These are phyloP conservation scores for Cymbopogon citratus DNA, from an alignment of 176 grass and related monocot genomes.

Conservation along the genomic window DNA sequence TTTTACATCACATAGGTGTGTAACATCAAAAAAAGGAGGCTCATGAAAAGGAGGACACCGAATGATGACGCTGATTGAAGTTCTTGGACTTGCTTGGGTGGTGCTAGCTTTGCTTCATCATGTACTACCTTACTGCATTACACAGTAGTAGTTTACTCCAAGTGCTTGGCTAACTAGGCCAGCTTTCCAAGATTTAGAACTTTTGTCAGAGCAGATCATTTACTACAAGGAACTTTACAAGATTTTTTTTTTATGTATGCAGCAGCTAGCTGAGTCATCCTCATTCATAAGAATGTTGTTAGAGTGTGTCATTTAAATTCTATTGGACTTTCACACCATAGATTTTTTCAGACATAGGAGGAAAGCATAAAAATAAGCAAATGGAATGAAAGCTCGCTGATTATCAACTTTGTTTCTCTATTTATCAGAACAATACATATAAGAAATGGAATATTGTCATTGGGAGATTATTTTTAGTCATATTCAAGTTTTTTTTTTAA, in stretches of 20 bases:
- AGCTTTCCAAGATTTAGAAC: constrained; percentile 13
- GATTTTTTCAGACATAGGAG: neutral
- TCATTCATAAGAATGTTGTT: neutral
- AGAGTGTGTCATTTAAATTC: neutral
- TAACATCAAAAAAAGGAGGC: constrained; percentile 3
- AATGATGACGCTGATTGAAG: constrained; percentile 11
- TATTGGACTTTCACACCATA: neutral
- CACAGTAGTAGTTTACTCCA: neutral
- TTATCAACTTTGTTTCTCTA: neutral
- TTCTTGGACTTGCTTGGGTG: constrained; percentile 38
- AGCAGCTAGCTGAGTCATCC: neutral
- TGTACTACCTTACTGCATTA: neutral
- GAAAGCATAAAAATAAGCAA: neutral
- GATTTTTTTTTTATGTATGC: neutral
- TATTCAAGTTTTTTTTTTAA: neutral
- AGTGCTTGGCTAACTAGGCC: neutral
- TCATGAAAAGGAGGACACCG: neutral
- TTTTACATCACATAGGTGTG: neutral
- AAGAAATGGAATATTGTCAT: neutral
- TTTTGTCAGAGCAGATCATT: constrained; percentile 2
- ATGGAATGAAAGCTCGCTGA: neutral
- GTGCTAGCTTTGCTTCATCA: neutral
- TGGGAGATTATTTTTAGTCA: neutral
- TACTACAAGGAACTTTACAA: neutral
- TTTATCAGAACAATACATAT: neutral